Conservation (phyloP, 139 green algal species). For the Bryopsis sp. region DNA sequence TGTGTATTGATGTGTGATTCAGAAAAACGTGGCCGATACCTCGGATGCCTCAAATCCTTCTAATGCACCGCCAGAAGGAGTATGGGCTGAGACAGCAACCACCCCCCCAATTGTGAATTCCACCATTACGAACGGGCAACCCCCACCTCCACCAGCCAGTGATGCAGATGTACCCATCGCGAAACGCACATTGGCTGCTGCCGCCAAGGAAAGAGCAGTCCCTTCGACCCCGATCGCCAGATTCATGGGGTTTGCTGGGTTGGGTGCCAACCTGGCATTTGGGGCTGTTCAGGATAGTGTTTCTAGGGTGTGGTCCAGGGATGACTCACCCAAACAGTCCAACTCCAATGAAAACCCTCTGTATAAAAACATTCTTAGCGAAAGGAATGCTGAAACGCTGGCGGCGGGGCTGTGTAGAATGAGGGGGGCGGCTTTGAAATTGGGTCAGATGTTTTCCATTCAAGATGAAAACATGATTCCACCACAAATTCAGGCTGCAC, state of each 20-base stretch:
- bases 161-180: slow-evolving; percentile 3
- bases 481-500: slow-evolving; percentile 59
- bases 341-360: slow-evolving; percentile 9
- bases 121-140: too few species aligned
- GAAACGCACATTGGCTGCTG: not conserved
- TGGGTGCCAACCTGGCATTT: slow-evolving; percentile 65
- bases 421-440: slow-evolving; percentile 87
- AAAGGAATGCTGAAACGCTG: slow-evolving; percentile 82
- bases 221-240: slow-evolving; percentile 61
- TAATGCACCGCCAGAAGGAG: too few species aligned
- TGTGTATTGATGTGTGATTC: too few species aligned
- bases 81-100: too few species aligned
- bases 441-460: slow-evolving; percentile 96
- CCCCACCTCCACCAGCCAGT: too few species aligned
- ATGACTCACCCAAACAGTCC: slow-evolving; percentile 4
- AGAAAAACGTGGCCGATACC: too few species aligned
- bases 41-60: too few species aligned
- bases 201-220: slow-evolving; percentile 48
- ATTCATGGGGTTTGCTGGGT: slow-evolving; percentile 68
- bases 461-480: slow-evolving; percentile 87
- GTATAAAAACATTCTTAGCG: slow-evolving; percentile 45
- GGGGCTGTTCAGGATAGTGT: slow-evolving; percentile 57
- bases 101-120: too few species aligned
- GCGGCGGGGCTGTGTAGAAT: slow-evolving; percentile 85
- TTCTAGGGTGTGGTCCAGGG: slow-evolving; percentile 10